These are phyloP conservation scores for Bipolaris victoriae DNA, from an alignment of 2,329 filamentous ascomycete genomes.

Conservation along the genomic window DNA sequence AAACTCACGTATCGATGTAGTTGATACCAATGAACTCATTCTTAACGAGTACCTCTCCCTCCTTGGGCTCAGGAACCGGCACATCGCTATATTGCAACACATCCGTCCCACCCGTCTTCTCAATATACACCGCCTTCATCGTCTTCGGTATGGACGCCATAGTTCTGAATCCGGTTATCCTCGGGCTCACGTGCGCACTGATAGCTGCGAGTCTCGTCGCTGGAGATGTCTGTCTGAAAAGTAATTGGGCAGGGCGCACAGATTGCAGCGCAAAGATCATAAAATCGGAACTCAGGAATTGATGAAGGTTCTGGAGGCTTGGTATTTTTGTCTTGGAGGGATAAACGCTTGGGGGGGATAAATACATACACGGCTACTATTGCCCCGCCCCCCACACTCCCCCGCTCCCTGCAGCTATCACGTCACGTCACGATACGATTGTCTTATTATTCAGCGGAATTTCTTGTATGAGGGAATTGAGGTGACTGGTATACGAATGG, in stretches of 20 bases:
- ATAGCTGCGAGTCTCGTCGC: slow-evolving; percentile 27
- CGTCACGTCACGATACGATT: slow-evolving; percentile 6
- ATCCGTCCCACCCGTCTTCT: slow-evolving; percentile 73
- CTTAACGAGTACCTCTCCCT: slow-evolving; percentile 78
- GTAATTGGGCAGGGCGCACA: slow-evolving; percentile 14
- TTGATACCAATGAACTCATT: slow-evolving; percentile 84
- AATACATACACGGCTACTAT: slow-evolving; percentile 8
- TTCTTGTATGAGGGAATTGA: not conserved
- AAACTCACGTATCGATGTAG: slow-evolving; percentile 77
- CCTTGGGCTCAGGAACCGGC: slow-evolving; percentile 70
- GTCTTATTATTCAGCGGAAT: not conserved
- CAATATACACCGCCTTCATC: slow-evolving; percentile 76
- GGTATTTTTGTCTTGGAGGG: not conserved
- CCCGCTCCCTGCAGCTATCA: slow-evolving; percentile 13
- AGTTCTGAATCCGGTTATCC: slow-evolving; percentile 21
- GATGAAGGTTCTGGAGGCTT: not conserved
- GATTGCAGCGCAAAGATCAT: slow-evolving; percentile 27
- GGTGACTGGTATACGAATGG: not conserved
- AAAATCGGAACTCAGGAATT: not conserved
- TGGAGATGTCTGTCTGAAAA: slow-evolving; percentile 20
- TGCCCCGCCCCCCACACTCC: slow-evolving; percentile 7
- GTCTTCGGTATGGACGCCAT: slow-evolving; percentile 65
- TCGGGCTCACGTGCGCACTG: slow-evolving; percentile 23
- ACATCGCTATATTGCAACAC: slow-evolving; percentile 75
- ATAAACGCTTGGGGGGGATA: slow-evolving; percentile 10